Conservation (phyloP, 176 grass and related monocot species). For the Oryza rufipogon region DNA sequence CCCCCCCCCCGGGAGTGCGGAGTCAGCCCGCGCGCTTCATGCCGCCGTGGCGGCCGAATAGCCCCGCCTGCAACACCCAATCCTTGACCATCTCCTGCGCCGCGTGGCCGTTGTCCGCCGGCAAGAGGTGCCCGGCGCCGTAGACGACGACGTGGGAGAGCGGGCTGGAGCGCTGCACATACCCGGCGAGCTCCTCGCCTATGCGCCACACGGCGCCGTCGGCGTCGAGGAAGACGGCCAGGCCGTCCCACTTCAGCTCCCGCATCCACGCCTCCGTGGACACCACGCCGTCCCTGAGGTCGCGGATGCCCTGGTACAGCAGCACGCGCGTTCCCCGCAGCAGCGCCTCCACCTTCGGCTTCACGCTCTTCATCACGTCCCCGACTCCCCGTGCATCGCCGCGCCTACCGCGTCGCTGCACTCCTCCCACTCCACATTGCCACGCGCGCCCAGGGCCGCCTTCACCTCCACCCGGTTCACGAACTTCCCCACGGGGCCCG, state of each 20-base stretch:
- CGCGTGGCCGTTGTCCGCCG: slow-evolving; percentile 38
- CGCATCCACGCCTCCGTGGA: slow-evolving; percentile 53
- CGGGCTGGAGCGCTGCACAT: slow-evolving; percentile 32
- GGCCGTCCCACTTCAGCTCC: slow-evolving; percentile 42
- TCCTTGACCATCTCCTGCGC: slow-evolving; percentile 56
- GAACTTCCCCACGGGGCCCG: slow-evolving; percentile 13
- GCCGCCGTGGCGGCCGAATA: not conserved
- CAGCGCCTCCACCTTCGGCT: slow-evolving; percentile 54
- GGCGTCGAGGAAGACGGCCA: slow-evolving; percentile 34
- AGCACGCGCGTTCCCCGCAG: slow-evolving; percentile 43
- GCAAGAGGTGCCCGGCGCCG: slow-evolving; percentile 39
- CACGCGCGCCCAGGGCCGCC: slow-evolving; percentile 38
- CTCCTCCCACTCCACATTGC: slow-evolving; percentile 32
- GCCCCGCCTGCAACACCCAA: slow-evolving; percentile 26
- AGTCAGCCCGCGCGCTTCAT: not conserved
- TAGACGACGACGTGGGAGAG: slow-evolving; percentile 48
- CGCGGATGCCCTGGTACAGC: slow-evolving; percentile 50
- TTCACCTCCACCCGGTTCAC: slow-evolving; percentile 42
- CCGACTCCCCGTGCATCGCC: slow-evolving; percentile 46
- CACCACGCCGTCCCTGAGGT: slow-evolving; percentile 48
- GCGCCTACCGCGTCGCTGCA: slow-evolving; percentile 31
- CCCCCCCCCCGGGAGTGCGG: no score
- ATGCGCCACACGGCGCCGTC: slow-evolving; percentile 44
- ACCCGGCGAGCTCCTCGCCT: slow-evolving; percentile 30
- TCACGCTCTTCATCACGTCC: slow-evolving; percentile 69